Percentiles rank a stretch among this genome's conserved stretches.
Conservation (phyloP, 2,329 filamentous ascomycete genomes). For the Pseudocercospora cruenta region DNA sequence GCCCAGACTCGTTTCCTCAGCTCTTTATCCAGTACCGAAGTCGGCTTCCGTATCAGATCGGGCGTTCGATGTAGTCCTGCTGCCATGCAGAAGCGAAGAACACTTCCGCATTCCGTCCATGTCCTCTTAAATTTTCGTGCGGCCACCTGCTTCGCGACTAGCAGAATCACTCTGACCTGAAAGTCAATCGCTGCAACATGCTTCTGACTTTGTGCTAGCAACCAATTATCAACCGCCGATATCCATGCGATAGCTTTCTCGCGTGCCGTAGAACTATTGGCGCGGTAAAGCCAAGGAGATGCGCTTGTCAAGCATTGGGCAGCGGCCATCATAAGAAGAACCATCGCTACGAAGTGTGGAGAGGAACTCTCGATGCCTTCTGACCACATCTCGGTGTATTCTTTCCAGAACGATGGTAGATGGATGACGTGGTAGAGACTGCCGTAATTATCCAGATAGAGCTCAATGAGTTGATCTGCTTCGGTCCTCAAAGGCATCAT, state of each 20-base stretch:
- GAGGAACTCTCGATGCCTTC: constrained; percentile 29
- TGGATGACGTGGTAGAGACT: constrained; percentile 58
- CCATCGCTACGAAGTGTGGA: constrained; percentile 44
- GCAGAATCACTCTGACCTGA: constrained; percentile 55
- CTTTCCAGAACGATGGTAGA: constrained; percentile 54
- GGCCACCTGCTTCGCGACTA: constrained; percentile 55
- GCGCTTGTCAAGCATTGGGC: constrained; percentile 40
- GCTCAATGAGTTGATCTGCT: constrained; percentile 47
- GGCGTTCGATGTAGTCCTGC: constrained; percentile 59
- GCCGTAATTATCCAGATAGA: constrained; percentile 58
- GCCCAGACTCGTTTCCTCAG: constrained; percentile 61
- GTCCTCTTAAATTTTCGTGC: constrained; percentile 59
- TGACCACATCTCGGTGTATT: constrained; percentile 56
- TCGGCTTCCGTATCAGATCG: constrained; percentile 40
- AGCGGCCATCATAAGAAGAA: constrained; percentile 46
- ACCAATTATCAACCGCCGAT: constrained; percentile 47
- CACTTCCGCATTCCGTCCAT: constrained; percentile 56
- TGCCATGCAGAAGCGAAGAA: constrained; percentile 57
- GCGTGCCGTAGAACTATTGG: constrained; percentile 48
- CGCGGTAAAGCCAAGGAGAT: constrained; percentile 43
- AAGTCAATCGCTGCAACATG: constrained; percentile 55
- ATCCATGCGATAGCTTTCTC: constrained; percentile 46
- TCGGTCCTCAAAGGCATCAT: constrained; percentile 42
- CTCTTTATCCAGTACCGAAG: constrained; percentile 53
- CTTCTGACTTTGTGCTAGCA: constrained; percentile 54